phyloP scores from a whole-genome alignment of 2,329 filamentous ascomycete genomes.

The Cephalotrichum gorgonifer region DNA sequence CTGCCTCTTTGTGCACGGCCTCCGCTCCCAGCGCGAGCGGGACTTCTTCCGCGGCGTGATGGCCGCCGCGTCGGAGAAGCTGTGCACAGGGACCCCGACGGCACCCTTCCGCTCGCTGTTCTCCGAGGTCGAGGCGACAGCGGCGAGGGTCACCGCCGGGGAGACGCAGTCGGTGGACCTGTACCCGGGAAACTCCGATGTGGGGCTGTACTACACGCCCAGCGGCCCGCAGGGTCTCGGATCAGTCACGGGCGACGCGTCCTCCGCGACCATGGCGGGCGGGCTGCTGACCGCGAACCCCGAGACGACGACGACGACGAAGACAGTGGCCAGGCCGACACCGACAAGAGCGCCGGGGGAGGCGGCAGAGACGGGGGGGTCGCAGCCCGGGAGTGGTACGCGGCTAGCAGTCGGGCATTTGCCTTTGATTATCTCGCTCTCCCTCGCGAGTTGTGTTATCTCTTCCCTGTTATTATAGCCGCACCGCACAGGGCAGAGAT shows the following conservation, averaged over 20 bases:
- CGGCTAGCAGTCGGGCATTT: too few relatives aligned
- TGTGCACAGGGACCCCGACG: constrained; percentile 27
- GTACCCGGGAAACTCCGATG: constrained; percentile 24
- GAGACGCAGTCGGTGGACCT: constrained; percentile 20
- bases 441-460: too few relatives aligned
- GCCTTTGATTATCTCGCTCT: too few relatives aligned
- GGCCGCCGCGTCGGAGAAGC: constrained; percentile 18
- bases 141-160: constrained; percentile 18
- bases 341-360: too few relatives aligned
- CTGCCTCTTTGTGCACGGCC: constrained; percentile 29
- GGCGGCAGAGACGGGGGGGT: too few relatives aligned
- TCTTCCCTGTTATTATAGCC: too few relatives aligned
- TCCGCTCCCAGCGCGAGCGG: constrained; percentile 22
- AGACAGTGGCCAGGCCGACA: too few relatives aligned
- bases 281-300: constrained; percentile 4
- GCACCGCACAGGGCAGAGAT: too few relatives aligned
- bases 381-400: too few relatives aligned
- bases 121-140: constrained; percentile 14
- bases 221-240: constrained; percentile 26
- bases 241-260: constrained; percentile 27
- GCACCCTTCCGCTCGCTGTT: constrained; percentile 24
- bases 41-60: constrained; percentile 23
- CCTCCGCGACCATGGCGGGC: constrained; percentile 16
- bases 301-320: not conserved
- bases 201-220: constrained; percentile 31